Conservation (phyloP, 2,329 filamentous ascomycete genomes). For the Coleophoma cylindrospora region DNA sequence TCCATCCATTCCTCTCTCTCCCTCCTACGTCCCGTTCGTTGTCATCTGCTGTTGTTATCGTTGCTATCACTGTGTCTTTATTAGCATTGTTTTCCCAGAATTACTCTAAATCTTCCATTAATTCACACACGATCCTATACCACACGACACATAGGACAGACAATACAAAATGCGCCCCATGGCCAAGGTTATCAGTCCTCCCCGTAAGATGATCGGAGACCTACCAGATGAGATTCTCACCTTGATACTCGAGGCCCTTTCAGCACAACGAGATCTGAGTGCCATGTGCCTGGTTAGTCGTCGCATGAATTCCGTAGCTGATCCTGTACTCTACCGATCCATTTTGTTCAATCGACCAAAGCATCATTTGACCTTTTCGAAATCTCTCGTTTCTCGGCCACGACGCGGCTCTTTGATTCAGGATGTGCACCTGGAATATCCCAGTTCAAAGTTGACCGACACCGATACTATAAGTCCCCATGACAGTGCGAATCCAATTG, state of each 20-base stretch:
- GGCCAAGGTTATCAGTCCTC: too few species aligned
- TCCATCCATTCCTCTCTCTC: too few species aligned
- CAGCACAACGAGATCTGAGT: constrained; percentile 35
- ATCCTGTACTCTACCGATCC: constrained; percentile 41
- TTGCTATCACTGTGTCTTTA: too few species aligned
- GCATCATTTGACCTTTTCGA: constrained; percentile 42
- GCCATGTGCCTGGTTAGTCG: constrained; percentile 37
- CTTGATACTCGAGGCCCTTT: constrained; percentile 33
- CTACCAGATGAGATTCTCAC: constrained; percentile 36
- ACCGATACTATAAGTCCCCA: constrained; percentile 29
- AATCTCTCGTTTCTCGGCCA: constrained; percentile 39
- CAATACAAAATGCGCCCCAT: too few species aligned
- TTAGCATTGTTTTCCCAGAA: too few species aligned
- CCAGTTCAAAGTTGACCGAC: constrained; percentile 36
- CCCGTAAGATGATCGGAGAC: background rate
- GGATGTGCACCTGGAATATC: constrained; percentile 39
- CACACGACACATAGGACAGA: too few species aligned
- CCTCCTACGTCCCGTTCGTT: too few species aligned
- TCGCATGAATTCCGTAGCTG: constrained; percentile 37
- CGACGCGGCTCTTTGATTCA: constrained; percentile 42
- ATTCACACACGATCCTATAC: too few species aligned
- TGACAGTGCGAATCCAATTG: constrained; percentile 32
- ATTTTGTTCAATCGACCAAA: constrained; percentile 41
- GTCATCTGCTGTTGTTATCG: too few species aligned
- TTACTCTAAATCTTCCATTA: too few species aligned